Evolutionary conservation across 495 filamentous ascomycete genomes (phyloP).

Genomic region (Lentithecium fluviatile): DNA sequence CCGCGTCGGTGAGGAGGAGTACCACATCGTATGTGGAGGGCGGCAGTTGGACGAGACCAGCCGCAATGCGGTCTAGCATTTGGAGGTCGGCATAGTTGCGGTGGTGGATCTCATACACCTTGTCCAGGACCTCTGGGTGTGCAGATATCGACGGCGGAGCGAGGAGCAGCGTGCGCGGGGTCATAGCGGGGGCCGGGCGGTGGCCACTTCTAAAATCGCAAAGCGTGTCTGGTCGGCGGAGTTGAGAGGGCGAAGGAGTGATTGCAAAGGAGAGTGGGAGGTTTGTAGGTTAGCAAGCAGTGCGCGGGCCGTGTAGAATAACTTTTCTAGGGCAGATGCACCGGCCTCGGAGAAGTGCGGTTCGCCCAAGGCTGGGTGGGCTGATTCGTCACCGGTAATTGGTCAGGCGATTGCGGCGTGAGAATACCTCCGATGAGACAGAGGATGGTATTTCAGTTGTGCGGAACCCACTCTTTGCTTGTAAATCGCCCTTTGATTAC

Average conservation of each 20-base stretch:
- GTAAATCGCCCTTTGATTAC: no score
- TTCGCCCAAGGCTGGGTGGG: neutral
- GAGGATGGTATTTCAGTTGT: no score
- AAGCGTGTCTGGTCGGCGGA: no score
- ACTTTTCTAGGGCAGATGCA: slow-evolving; percentile 14
- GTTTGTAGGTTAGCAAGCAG: neutral
- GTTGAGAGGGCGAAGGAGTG: neutral
- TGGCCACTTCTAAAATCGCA: neutral
- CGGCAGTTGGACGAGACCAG: slow-evolving; percentile 78
- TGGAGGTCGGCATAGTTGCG: slow-evolving; percentile 80
- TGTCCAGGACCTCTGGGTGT: slow-evolving; percentile 60
- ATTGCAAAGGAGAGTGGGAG: neutral
- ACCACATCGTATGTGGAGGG: slow-evolving; percentile 76
- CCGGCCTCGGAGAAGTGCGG: slow-evolving; percentile 27
- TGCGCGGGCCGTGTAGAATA: neutral
- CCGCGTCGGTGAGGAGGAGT: slow-evolving; percentile 75
- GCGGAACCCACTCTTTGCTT: no score
- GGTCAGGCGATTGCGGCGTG: slow-evolving; percentile 3
- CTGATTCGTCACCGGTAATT: neutral
- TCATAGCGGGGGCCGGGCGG: slow-evolving; percentile 6
- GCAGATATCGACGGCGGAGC: slow-evolving; percentile 72
- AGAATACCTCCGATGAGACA: no score
- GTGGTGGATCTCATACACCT: slow-evolving; percentile 61
- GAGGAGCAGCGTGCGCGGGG: slow-evolving; percentile 62
- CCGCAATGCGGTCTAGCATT: slow-evolving; percentile 93